phyloP scores from a whole-genome alignment of 108 stramenopile species.

The Ochromonas danica region DNA sequence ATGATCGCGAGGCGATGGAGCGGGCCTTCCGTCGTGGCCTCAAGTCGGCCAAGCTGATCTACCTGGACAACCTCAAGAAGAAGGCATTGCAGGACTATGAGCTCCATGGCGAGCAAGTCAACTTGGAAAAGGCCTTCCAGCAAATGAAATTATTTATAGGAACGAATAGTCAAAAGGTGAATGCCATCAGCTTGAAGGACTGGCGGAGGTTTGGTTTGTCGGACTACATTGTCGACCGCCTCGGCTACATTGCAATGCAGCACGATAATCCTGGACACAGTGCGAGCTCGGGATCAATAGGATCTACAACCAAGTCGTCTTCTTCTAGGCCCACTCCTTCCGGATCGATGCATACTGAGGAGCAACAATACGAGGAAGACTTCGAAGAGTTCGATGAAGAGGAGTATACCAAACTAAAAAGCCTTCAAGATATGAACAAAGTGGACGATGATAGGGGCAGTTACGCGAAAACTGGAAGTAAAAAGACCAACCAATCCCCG shows the following conservation, averaged over 20 bases:
- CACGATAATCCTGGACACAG: not conserved
- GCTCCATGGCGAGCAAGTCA: not conserved
- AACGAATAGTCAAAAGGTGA: not conserved
- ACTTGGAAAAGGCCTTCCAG: not conserved
- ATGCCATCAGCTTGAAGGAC: not conserved
- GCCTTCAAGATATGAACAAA: not conserved
- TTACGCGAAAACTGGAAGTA: not conserved
- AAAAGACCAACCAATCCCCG: not conserved
- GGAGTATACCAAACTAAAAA: not conserved
- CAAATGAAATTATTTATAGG: not conserved
- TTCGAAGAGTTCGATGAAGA: constrained; percentile 3
- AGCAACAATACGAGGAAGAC: constrained; percentile 3
- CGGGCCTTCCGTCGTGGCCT: not conserved
- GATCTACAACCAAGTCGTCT: not conserved
- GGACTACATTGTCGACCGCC: not conserved
- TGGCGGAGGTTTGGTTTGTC: not conserved
- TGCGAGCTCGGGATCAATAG: not conserved
- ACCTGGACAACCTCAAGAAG: not conserved
- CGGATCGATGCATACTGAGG: not conserved
- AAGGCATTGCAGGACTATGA: not conserved
- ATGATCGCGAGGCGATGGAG: not conserved
- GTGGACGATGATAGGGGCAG: not conserved
- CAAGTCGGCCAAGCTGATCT: not conserved
- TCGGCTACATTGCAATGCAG: not conserved
- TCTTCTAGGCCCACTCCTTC: not conserved